Evolutionary conservation across 768 basidiomycete genomes (phyloP).

Genomic region (Rhodosporidiobolus sp.): DNA sequence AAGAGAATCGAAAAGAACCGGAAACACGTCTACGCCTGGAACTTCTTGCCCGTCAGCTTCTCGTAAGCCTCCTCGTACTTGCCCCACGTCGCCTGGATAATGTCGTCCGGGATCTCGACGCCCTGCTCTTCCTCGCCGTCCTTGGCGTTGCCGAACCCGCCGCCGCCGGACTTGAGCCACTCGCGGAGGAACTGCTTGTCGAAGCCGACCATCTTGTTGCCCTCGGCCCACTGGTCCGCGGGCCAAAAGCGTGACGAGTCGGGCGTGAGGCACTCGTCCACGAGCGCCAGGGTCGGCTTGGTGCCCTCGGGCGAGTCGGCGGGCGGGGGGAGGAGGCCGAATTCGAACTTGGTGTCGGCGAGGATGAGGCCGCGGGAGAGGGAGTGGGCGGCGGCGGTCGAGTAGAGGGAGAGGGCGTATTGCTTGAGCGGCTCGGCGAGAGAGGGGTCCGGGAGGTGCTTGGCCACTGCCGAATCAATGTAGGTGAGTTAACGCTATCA

Average conservation of each 20-base stretch:
- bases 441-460: slow-evolving; percentile 31
- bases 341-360: slow-evolving; percentile 98
- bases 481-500: no score
- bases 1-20: no score
- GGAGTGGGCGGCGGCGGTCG: slow-evolving; percentile 55
- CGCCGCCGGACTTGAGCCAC: slow-evolving; percentile 63
- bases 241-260: slow-evolving; percentile 99
- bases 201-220: slow-evolving; percentile 78
- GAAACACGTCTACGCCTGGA: background rate
- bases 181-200: slow-evolving; percentile 96
- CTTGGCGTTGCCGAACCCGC: slow-evolving; percentile 64
- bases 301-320: slow-evolving; percentile 17
- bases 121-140: slow-evolving; percentile 60
- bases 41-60: slow-evolving; percentile 49
- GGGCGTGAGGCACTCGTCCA: slow-evolving; percentile 95
- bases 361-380: slow-evolving; percentile 76
- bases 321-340: slow-evolving; percentile 65
- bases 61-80: slow-evolving; percentile 72
- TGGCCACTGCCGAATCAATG: slow-evolving; percentile 18
- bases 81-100: slow-evolving; percentile 70
- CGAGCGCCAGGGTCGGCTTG: slow-evolving; percentile 62
- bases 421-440: slow-evolving; percentile 39
- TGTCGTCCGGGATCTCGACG: slow-evolving; percentile 71
- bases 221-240: slow-evolving; percentile 65
- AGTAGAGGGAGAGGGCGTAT: slow-evolving; percentile 54